These are phyloP conservation scores for Colletotrichum eremochloae DNA, from an alignment of 2,329 filamentous ascomycete genomes.

Conservation along the genomic window DNA sequence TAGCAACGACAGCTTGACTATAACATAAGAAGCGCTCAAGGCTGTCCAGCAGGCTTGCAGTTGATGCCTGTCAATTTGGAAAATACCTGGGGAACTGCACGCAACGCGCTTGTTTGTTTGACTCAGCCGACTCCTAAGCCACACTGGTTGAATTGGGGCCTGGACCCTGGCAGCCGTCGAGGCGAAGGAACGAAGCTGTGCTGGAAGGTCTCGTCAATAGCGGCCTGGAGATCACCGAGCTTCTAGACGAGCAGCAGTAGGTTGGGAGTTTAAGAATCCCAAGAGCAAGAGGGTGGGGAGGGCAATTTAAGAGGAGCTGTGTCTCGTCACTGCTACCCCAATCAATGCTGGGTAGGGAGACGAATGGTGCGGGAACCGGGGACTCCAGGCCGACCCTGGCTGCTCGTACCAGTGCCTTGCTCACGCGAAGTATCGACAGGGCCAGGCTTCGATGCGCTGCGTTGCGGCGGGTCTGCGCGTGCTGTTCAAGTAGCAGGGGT, in stretches of 20 bases:
- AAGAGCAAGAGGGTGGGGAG: slow-evolving; percentile 47
- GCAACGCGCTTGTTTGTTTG: slow-evolving; percentile 34
- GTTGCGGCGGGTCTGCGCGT: slow-evolving; percentile 31
- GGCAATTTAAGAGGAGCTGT: slow-evolving; percentile 51
- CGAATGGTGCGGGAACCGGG: slow-evolving; percentile 41
- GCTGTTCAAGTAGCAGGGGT: slow-evolving; percentile 29
- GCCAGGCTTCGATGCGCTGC: slow-evolving; percentile 29
- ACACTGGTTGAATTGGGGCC: slow-evolving; percentile 11
- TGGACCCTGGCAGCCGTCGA: slow-evolving; percentile 35
- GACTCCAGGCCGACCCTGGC: slow-evolving; percentile 43
- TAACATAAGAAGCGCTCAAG: not conserved
- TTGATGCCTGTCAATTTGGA: slow-evolving; percentile 31
- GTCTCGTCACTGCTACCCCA: slow-evolving; percentile 37
- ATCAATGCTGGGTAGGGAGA: slow-evolving; percentile 29
- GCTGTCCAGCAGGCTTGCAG: slow-evolving; percentile 16
- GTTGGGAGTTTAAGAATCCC: slow-evolving; percentile 40
- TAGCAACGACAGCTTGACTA: slow-evolving; percentile 1
- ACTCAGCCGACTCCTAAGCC: slow-evolving; percentile 11
- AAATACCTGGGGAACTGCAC: slow-evolving; percentile 46
- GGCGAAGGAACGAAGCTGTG: slow-evolving; percentile 37
- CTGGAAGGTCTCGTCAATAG: slow-evolving; percentile 43
- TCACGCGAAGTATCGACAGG: slow-evolving; percentile 37
- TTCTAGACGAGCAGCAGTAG: slow-evolving; percentile 45
- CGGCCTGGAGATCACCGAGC: slow-evolving; percentile 45
- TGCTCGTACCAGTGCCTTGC: slow-evolving; percentile 33